Evolutionary conservation across 2,329 filamentous ascomycete genomes (phyloP).

Genomic region (Huntiella omanensis): DNA sequence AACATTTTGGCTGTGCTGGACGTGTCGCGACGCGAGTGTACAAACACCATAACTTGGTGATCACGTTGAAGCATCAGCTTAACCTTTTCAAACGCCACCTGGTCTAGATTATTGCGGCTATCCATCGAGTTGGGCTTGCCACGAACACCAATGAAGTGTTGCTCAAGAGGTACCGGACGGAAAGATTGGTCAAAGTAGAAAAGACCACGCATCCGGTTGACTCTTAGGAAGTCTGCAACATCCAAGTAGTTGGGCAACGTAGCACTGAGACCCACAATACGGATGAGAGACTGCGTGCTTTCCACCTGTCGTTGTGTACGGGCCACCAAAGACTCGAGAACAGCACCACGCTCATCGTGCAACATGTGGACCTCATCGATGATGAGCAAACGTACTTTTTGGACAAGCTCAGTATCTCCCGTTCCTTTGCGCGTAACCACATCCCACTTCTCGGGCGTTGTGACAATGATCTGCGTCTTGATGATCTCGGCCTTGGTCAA

Average conservation of each 20-base stretch:
- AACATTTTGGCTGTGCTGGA: conserved; percentile 72
- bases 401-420: conserved; percentile 89
- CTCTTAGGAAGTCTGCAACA: conserved; percentile 89
- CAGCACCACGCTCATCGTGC: conserved; percentile 89
- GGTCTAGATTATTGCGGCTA: conserved; percentile 76
- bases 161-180: conserved; percentile 83
- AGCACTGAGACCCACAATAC: conserved; percentile 85
- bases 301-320: conserved; percentile 92
- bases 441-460: conserved; percentile 98
- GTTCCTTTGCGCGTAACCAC: conserved; percentile 94
- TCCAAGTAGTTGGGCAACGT: conserved; percentile 94
- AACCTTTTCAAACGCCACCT: conserved; percentile 81
- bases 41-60: conserved; percentile 99
- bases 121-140: conserved; percentile 68
- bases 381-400: conserved; percentile 88
- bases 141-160: conserved; percentile 93
- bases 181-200: conserved; percentile 98
- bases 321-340: conserved; percentile 87
- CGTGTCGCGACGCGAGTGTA: conserved; percentile 90
- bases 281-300: conserved; percentile 91
- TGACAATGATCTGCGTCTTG: conserved; percentile 93
- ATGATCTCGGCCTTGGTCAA: conserved; percentile 92
- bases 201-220: conserved; percentile 78
- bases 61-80: conserved; percentile 75
- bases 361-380: conserved; percentile 99